phyloP scores from a whole-genome alignment of 2,329 filamentous ascomycete species.

The Alternaria panax region DNA sequence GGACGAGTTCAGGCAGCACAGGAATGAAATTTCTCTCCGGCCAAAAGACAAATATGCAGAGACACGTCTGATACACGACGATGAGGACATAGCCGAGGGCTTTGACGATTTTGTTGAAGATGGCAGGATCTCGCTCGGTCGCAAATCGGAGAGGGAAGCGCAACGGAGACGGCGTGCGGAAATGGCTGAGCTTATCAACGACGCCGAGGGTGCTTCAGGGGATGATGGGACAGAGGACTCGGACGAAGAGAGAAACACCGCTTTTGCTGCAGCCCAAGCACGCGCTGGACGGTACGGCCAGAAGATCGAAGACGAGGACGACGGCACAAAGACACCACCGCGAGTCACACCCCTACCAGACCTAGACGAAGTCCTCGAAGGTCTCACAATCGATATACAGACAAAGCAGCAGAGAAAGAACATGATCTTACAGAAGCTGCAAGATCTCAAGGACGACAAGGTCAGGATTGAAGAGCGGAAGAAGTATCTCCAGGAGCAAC shows the following conservation, averaged over 20 bases:
- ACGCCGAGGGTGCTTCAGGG: constrained; percentile 74
- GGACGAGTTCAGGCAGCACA: constrained; percentile 50
- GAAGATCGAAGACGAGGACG: constrained; percentile 54
- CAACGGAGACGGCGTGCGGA: constrained; percentile 71
- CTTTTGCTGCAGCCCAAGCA: constrained; percentile 87
- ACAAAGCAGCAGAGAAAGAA: constrained; percentile 68
- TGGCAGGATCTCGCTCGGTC: constrained; percentile 78
- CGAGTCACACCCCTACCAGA: constrained; percentile 81
- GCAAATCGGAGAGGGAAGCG: constrained; percentile 77
- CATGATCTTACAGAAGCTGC: constrained; percentile 68
- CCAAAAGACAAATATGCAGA: constrained; percentile 69
- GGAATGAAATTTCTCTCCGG: constrained; percentile 57
- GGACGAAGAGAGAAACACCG: constrained; percentile 70
- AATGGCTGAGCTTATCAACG: constrained; percentile 83
- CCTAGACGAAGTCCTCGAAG: constrained; percentile 70
- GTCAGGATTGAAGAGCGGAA: constrained; percentile 73
- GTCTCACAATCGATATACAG: constrained; percentile 67
- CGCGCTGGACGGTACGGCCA: constrained; percentile 80
- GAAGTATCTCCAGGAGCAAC: constrained; percentile 77
- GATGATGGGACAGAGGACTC: constrained; percentile 74
- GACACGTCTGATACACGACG: constrained; percentile 79
- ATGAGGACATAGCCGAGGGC: constrained; percentile 91
- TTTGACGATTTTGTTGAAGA: constrained; percentile 93
- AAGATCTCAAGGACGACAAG: constrained; percentile 73
- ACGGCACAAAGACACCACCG: constrained; percentile 67